Percentiles rank a stretch among this genome's conserved stretches.
These are phyloP conservation scores for Millerago galiae DNA, from an alignment of 805 yeast genomes.

Conservation along the genomic window DNA sequence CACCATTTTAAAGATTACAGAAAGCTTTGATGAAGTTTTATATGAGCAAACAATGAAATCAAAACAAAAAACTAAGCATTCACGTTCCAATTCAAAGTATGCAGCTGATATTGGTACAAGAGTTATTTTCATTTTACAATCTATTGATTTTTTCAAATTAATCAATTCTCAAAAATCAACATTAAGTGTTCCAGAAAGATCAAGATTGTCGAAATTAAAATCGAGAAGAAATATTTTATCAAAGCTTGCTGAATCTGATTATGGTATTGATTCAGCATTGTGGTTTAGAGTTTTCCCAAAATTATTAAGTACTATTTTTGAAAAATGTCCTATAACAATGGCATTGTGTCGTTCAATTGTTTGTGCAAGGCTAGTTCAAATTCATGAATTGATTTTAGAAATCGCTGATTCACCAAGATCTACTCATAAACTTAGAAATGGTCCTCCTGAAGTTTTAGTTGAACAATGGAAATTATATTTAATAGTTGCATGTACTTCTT, in stretches of 20 bases:
- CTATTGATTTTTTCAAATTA: constrained; percentile 58
- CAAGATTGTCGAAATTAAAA: constrained; percentile 58
- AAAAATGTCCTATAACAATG: constrained; percentile 83
- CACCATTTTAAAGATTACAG: constrained; percentile 65
- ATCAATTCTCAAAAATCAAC: constrained; percentile 41
- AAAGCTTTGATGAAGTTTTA: constrained; percentile 83
- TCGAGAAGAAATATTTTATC: constrained; percentile 64
- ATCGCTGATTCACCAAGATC: constrained; percentile 39
- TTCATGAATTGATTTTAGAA: constrained; percentile 62
- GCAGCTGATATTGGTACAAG: constrained; percentile 77
- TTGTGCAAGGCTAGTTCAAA: constrained; percentile 80
- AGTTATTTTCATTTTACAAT: constrained; percentile 69
- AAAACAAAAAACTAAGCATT: constrained; percentile 27
- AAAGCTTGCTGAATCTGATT: constrained; percentile 79
- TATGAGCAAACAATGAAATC: constrained; percentile 37
- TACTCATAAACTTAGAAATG: constrained; percentile 22
- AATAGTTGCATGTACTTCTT: constrained; percentile 85
- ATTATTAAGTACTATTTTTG: constrained; percentile 64
- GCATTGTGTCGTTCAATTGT: constrained; percentile 89
- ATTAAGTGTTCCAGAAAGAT: constrained; percentile 71
- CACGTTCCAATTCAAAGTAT: constrained; percentile 57
- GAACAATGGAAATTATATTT: constrained; percentile 87
- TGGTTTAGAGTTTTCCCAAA: constrained; percentile 89
- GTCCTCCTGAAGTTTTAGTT: constrained; percentile 63
- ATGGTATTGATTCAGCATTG: constrained; percentile 93